Percentiles rank a stretch among this genome's conserved stretches.
Evolutionary conservation across 108 stramenopile species (phyloP).

Genomic region (Skeletonema grethae): DNA sequence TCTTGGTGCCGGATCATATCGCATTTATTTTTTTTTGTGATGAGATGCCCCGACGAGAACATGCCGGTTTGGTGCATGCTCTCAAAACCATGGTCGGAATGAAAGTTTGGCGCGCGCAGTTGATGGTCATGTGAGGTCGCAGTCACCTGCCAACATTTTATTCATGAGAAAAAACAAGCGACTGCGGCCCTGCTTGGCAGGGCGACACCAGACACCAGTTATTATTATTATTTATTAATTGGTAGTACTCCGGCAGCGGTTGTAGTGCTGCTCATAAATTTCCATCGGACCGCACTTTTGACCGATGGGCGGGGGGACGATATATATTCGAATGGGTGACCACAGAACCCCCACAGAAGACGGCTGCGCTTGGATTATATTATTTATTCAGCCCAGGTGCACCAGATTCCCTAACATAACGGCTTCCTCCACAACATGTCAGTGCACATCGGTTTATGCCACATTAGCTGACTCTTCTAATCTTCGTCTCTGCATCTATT

Average conservation of each 20-base stretch:
- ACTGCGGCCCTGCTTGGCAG: background rate
- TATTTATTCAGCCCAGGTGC: background rate
- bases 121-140: background rate
- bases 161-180: background rate
- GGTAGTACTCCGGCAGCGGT: background rate
- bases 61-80: background rate
- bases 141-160: background rate
- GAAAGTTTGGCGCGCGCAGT: conserved; percentile 5
- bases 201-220: background rate
- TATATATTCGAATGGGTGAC: background rate
- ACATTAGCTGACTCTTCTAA: background rate
- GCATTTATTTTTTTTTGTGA: conserved; percentile 3
- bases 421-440: background rate
- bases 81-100: conserved; percentile 5
- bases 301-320: background rate
- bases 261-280: background rate
- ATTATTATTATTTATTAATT: background rate
- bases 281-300: background rate
- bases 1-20: background rate
- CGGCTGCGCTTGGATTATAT: background rate
- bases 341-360: background rate
- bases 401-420: background rate
- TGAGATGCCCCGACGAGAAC: background rate
- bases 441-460: background rate
- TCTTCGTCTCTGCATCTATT: background rate